Percentiles rank a stretch among this genome's conserved stretches.
phyloP scores from a whole-genome alignment of 2,329 filamentous ascomycete genomes.

The Apiospora phragmitis region DNA sequence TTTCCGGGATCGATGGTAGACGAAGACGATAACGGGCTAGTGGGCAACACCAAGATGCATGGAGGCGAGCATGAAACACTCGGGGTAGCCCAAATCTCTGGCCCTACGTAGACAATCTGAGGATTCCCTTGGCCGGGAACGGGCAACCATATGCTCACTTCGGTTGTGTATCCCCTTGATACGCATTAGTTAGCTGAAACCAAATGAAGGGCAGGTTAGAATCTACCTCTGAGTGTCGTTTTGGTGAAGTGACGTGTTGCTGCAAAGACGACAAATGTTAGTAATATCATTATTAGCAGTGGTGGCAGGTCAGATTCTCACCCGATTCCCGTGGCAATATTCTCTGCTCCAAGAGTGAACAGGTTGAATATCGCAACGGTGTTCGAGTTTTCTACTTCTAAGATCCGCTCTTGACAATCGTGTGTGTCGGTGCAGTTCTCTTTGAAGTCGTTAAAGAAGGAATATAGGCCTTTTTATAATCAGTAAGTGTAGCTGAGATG shows the following conservation, averaged over 20 bases:
- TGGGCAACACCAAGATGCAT: constrained; percentile 27
- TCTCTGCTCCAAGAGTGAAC: constrained; percentile 18
- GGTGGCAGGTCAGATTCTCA: too few relatives aligned
- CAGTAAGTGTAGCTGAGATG: not conserved
- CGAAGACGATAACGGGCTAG: constrained; percentile 14
- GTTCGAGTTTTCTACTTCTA: constrained; percentile 19
- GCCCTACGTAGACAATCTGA: constrained; percentile 23
- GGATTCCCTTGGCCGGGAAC: constrained; percentile 20
- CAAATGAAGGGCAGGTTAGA: not conserved
- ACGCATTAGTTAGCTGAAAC: not conserved
- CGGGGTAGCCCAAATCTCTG: constrained; percentile 2
- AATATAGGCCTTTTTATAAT: not conserved
- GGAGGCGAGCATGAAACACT: not conserved
- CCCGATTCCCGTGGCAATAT: constrained; percentile 15
- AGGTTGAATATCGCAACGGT: constrained; percentile 22
- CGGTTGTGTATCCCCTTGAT: constrained; percentile 22
- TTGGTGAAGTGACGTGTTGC: not conserved
- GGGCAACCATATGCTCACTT: constrained; percentile 28
- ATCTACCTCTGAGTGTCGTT: not conserved
- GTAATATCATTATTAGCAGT: fast-evolving
- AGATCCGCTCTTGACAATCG: constrained; percentile 44
- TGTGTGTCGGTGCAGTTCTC: constrained; percentile 43
- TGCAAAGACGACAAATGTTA: not conserved
- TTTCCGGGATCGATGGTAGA: constrained; percentile 19
- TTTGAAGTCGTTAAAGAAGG: not conserved